A percentile compares a stretch with the other conserved stretches of the same genome.
Conservation (phyloP, 768 basidiomycete genomes). For the Chalciporus piperatus region DNA sequence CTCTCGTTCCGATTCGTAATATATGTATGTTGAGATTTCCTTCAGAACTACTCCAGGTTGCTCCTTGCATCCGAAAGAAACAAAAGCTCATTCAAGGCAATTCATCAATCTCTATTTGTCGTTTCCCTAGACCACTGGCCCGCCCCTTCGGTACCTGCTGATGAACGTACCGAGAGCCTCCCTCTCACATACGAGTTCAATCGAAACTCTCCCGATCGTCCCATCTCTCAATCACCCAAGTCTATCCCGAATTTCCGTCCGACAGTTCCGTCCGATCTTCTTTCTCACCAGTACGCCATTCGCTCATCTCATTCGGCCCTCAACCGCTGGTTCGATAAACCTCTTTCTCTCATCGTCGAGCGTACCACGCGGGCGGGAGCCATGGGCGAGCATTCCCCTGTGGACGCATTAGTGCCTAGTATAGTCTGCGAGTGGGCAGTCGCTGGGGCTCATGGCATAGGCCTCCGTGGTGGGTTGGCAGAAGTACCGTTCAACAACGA, state of each 20-base stretch:
- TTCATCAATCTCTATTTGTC: slow-evolving; percentile 74
- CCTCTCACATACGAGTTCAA: slow-evolving; percentile 34
- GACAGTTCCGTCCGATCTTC: slow-evolving; percentile 35
- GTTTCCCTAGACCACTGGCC: slow-evolving; percentile 81
- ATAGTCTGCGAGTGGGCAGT: slow-evolving; percentile 83
- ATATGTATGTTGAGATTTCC: neutral
- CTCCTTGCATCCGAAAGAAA: slow-evolving; percentile 68
- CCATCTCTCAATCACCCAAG: slow-evolving; percentile 7
- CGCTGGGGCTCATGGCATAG: slow-evolving; percentile 24
- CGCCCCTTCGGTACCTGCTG: slow-evolving; percentile 25
- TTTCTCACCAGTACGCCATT: slow-evolving; percentile 73
- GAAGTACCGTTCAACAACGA: slow-evolving; percentile 10
- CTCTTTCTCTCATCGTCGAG: slow-evolving; percentile 79
- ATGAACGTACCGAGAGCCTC: slow-evolving; percentile 20
- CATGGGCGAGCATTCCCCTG: slow-evolving; percentile 87
- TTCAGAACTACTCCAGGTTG: slow-evolving; percentile 65
- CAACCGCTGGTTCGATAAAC: slow-evolving; percentile 92
- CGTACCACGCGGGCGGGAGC: slow-evolving; percentile 81
- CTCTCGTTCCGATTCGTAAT: neutral
- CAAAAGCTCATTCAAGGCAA: slow-evolving; percentile 50
- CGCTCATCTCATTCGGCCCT: slow-evolving; percentile 62
- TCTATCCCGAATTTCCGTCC: slow-evolving; percentile 1
- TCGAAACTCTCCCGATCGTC: slow-evolving; percentile 2
- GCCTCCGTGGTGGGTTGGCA: slow-evolving; percentile 54
- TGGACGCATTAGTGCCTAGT: slow-evolving; percentile 87